Conservation (phyloP, 2,329 filamentous ascomycete genomes). For the Colletotrichum nymphaeae region DNA sequence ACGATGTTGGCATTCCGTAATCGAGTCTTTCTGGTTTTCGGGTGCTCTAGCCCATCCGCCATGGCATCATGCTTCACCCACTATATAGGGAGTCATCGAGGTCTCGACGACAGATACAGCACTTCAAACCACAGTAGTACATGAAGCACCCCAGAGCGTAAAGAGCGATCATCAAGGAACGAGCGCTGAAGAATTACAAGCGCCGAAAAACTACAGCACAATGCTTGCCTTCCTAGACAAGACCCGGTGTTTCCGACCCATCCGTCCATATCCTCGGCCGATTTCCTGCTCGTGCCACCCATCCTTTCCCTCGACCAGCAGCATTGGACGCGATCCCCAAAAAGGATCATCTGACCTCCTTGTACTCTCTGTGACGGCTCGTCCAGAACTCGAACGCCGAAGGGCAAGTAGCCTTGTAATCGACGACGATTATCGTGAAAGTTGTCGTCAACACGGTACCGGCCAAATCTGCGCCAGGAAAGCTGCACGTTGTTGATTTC, state of each 20-base stretch:
- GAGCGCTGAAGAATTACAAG: no score
- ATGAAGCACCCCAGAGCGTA: background rate
- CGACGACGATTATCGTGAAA: background rate
- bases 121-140: background rate
- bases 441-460: background rate
- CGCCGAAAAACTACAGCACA: background rate
- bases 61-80: background rate
- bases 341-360: slow-evolving; percentile 26
- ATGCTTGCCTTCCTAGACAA: background rate
- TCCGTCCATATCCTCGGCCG: background rate
- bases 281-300: slow-evolving; percentile 24
- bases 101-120: background rate
- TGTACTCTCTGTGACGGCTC: slow-evolving; percentile 20
- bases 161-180: background rate
- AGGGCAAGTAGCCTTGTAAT: background rate
- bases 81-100: background rate
- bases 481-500: background rate
- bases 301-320: background rate
- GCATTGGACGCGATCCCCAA: background rate
- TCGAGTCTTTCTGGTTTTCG: background rate
- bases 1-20: background rate
- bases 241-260: background rate
- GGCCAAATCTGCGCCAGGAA: background rate
- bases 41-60: background rate
- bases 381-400: background rate